Base-by-base conservation (phyloP, 2,329 filamentous ascomycete species). In the Pseudocercospora crystallina region DNA sequence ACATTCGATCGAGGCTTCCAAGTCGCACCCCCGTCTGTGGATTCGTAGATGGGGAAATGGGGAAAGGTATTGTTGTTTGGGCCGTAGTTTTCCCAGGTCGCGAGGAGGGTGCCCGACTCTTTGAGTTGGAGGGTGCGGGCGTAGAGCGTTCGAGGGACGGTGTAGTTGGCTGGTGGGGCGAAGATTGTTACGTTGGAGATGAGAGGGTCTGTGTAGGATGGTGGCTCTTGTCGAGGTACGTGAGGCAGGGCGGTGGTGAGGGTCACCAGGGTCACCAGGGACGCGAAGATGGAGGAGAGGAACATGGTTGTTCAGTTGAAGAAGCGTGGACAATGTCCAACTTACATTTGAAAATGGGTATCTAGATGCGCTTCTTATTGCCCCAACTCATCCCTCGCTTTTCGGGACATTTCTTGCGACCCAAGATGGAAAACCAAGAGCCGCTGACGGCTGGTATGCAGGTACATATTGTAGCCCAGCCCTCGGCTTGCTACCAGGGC, bases 1-100 rank as follows among this genome's bases (percentile, higher is more conserved):
- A 89, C 80, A 12, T 76, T 76, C 4, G 83, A 81, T 43, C 86
- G 73, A 63, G 85, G 78, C 12, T 74, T 73, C 86, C 86, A 89
- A 1, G 78, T 82, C 14, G 65, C 61, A 9, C 74, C 64, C 54
- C 70, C 61, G 66, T 80, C 75, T 52, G 62, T 69, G 60, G 70
- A 79, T 61, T 65, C 71, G 60, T 69, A 76, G 58, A 76, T 73
- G 30, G 73, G 74, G 55, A 74, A 75, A 63, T 73, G 75, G 8
- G 65, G 54, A 32, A 53, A 53, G 55, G 62, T n/a, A 65, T 73
- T 45, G 66, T 72, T 63, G 72, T 76, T 34, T 66, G 76, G 42
- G 66, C 74, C 49, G 64, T 80, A 80, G 63, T 80, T 79, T 57
- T 80, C 77, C 77, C 77, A 81, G 17, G 77, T 80, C 9, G 76